Base-by-base conservation (phyloP, 2,329 filamentous ascomycete genomes). In the Aotearoamyces nothofagi region DNA sequence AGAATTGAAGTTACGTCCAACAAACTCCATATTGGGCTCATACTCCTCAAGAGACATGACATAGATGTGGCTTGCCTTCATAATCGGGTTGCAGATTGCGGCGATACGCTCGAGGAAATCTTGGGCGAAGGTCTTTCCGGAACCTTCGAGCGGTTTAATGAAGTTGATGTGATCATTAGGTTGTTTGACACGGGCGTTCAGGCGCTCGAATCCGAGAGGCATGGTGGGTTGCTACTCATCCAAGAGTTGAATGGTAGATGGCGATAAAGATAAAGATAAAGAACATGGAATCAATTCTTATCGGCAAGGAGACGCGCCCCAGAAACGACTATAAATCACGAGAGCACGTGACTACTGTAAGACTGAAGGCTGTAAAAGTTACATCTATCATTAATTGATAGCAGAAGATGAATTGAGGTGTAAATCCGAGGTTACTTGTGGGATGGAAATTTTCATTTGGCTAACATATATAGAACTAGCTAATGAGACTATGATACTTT, bases 1-100 rank as follows among this genome's bases (percentile, higher is more conserved):
- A 5, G 77, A 78, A 41, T 92, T 92, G 61, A 92, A 92, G 48
- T 92, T 92, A 31, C 83, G 78, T 3, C 83, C 83, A 22, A 82
- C 73, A 44, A 87, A 92, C 51, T 92, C 81, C 23, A 58, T 58
- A 43, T 92, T 92, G 2, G 78, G 72, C 31, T 77, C 72, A 46
- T 81, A 83, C 47, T 92, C 83, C 50, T 92, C 83, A 0, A 92
- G 61, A 2, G 74, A 67, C 48, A 67, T 75, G 28, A 81, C 66
- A 15, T 63, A 66, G 14, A 82, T 58, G 44, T 69, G 56, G 38
- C 80, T 57, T 23, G 69, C 62, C 41, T 64, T 68, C 74, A 80
- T 81, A 26, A 82, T 61, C 2, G 82, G 82, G 14, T 63, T 33
- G 47, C 81, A 86, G 66, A 86, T 77, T 32, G 83, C 83, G 5